Base-by-base conservation (phyloP, 2,329 filamentous ascomycete species). In the Sclerotinia minor region DNA sequence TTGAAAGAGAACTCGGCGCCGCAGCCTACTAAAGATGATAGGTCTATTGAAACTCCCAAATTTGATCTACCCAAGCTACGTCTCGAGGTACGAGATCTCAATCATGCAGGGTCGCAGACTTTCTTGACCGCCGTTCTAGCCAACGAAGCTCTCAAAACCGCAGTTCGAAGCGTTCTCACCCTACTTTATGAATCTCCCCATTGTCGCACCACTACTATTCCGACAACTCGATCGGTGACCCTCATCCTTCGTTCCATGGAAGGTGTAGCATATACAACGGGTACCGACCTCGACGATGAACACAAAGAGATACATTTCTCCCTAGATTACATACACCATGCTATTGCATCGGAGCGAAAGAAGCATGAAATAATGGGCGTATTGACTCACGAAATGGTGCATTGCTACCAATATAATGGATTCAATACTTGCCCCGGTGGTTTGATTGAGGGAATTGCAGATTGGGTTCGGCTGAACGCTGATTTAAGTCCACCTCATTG, bases 261-360 rank as follows among this genome's bases (percentile, higher is more conserved):
- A 59, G 94, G 94, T 61, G 92, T 98, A 5, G 94, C 94, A 26
- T 96, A 97, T 81, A 97, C 94, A 1, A 92, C 87, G 0, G 91
- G 92, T 71, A 85, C 82, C 13, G 89, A 93, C 50, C 84, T 96
- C 15, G 94, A 97, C 79, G 73, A 83, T 70, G 91, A 95, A 76
- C 92, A 97, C 82, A 97, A 97, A 77, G 93, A 97, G 78, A 95
- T 97, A 71, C 92, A 97, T 79, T 84, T 98, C 78, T 93, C 88
- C 21, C 86, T 94, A 1, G 80, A 84, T 58, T 97, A 97, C 81
- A 87, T 97, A 72, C 75, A 80, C 50, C 74, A 79, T 54, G 73
- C 76, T 57, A 81, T 87, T 71, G 67, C 75, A 45, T 74, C 83
- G 0, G 60, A 77, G 0, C 73, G 79, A 15, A 83, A 83, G 60